phyloP scores from a whole-genome alignment of 2,329 filamentous ascomycete species.

The Talaromyces sp. region DNA sequence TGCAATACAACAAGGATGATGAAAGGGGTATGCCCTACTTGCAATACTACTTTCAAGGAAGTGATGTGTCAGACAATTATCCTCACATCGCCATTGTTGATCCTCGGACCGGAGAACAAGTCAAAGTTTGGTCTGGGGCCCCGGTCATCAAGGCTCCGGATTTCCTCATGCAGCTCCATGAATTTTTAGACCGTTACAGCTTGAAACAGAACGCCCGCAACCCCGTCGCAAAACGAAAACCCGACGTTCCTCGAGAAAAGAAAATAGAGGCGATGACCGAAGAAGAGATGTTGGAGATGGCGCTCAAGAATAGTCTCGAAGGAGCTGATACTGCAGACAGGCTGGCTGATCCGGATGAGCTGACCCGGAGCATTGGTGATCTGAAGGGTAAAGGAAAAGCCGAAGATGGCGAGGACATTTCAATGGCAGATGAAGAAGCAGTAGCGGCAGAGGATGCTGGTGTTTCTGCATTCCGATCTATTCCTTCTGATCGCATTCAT shows the following conservation, averaged over 20 bases:
- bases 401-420: conserved; percentile 31
- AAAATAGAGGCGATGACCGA: conserved; percentile 90
- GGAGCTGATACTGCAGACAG: conserved; percentile 49
- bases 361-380: conserved; percentile 65
- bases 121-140: conserved; percentile 89
- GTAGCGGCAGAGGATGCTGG: conserved; percentile 30
- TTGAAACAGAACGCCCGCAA: conserved; percentile 85
- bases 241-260: conserved; percentile 58
- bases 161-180: conserved; percentile 85
- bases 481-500: conserved; percentile 70
- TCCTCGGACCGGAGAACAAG: conserved; percentile 90
- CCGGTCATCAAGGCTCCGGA: conserved; percentile 73
- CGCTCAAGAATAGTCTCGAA: conserved; percentile 80
- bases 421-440: conserved; percentile 36
- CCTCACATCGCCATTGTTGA: conserved; percentile 96
- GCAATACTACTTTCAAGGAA: conserved; percentile 80
- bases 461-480: conserved; percentile 60
- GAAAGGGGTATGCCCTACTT: conserved; percentile 74
- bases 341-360: conserved; percentile 76
- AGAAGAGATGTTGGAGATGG: conserved; percentile 95
- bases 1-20: conserved; percentile 90
- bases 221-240: conserved; percentile 75
- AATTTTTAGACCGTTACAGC: conserved; percentile 97
- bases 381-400: conserved; percentile 50
- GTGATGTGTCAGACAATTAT: conserved; percentile 83